A percentile compares a stretch with the other conserved stretches of the same genome.
phyloP scores from a whole-genome alignment of 1,284 basidiomycete species.

The Singerocomus rubriflavus region DNA sequence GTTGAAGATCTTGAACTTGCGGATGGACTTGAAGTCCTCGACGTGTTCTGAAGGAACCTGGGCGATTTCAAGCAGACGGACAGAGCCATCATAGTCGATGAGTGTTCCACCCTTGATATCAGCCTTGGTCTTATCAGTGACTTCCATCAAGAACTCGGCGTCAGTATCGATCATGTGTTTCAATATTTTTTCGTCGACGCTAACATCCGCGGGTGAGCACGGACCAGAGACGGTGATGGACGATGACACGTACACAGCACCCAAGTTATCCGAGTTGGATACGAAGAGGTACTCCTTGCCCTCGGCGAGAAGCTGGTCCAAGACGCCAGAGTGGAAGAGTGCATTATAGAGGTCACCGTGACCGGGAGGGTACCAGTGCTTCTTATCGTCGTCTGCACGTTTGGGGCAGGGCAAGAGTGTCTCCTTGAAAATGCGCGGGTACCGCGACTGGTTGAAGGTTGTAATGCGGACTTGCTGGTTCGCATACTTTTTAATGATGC shows the following conservation, averaged over 20 bases:
- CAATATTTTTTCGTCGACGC: conserved; percentile 79
- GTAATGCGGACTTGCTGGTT: conserved; percentile 97
- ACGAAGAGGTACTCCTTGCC: conserved; percentile 99
- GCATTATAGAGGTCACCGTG: conserved; percentile 98
- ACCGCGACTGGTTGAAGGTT: conserved; percentile 97
- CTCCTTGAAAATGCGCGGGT: conserved; percentile 97
- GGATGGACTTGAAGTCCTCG: conserved; percentile 96
- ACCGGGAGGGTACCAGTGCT: conserved; percentile 98
- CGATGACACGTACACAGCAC: conserved; percentile 80
- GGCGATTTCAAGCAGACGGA: conserved; percentile 96
- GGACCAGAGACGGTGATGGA: conserved; percentile 24
- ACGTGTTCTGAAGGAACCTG: conserved; percentile 98
- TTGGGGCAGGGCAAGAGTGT: conserved; percentile 88
- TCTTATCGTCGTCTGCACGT: conserved; percentile 88
- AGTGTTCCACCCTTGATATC: conserved; percentile 99
- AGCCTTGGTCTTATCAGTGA: conserved; percentile 99
- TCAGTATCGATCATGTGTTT: conserved; percentile 89
- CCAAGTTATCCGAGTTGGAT: conserved; percentile 98
- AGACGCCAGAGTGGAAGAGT: conserved; percentile 90
- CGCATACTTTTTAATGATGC: conserved; percentile 99
- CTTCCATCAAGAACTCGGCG: conserved; percentile 96
- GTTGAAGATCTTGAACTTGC: conserved; percentile 97
- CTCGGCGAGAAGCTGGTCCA: conserved; percentile 91
- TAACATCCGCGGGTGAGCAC: conserved; percentile 25
- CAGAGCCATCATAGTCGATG: conserved; percentile 93